Evolutionary conservation across 345 rosid genomes (phyloP).

Genomic region (Gossypium raimondii): DNA sequence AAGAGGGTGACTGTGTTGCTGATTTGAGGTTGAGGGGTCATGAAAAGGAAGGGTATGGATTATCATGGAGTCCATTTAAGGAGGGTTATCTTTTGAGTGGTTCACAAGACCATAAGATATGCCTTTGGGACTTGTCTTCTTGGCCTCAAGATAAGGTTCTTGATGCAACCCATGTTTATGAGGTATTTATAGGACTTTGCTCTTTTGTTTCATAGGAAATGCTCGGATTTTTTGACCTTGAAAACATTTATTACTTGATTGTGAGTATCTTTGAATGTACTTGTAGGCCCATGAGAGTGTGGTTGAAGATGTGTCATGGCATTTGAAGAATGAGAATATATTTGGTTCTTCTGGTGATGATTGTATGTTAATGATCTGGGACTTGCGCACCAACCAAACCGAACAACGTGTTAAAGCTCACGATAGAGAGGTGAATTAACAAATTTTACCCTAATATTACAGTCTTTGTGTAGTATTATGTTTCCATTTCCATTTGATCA

Average conservation of each 20-base stretch:
- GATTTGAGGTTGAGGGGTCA: slow-evolving; percentile 86
- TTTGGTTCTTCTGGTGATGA: slow-evolving; percentile 93
- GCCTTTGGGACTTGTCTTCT: slow-evolving; percentile 85
- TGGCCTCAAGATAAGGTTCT: slow-evolving; percentile 50
- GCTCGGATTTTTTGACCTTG: background rate
- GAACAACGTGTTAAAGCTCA: slow-evolving; percentile 70
- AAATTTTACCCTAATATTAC: background rate
- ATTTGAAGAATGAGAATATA: slow-evolving; percentile 68
- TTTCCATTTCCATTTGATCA: slow-evolving; percentile 1
- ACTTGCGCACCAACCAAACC: slow-evolving; percentile 65
- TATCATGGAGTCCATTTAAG: slow-evolving; percentile 87
- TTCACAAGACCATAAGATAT: slow-evolving; percentile 76
- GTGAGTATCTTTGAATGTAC: slow-evolving; percentile 7
- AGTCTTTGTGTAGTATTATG: background rate
- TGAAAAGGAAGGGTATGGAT: slow-evolving; percentile 86
- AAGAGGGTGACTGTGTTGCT: slow-evolving; percentile 55
- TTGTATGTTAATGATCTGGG: slow-evolving; percentile 82
- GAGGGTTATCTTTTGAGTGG: slow-evolving; percentile 87
- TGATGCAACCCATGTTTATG: slow-evolving; percentile 56
- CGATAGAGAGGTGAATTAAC: slow-evolving; percentile 61
- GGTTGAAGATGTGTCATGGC: slow-evolving; percentile 91
- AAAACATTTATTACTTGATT: slow-evolving; percentile 14
- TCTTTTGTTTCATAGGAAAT: background rate
- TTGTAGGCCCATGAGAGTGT: slow-evolving; percentile 68
- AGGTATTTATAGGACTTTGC: slow-evolving; percentile 40